phyloP scores from a whole-genome alignment of 352 stramenopile genomes.

The Phytophthora meadii region DNA sequence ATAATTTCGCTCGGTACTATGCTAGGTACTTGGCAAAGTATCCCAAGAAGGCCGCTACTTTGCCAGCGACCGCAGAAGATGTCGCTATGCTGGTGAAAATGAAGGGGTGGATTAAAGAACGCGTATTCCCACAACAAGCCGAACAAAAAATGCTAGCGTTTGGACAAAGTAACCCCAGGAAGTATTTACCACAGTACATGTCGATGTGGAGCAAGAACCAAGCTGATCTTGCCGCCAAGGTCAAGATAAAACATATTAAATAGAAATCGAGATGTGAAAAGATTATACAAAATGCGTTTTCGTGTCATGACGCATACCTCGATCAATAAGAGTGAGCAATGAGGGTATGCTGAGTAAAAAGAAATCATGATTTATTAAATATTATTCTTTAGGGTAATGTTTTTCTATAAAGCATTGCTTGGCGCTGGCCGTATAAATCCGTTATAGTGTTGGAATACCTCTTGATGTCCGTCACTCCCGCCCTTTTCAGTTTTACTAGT shows the following conservation, averaged over 20 bases:
- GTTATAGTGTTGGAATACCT: not conserved
- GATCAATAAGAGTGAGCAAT: too few relatives aligned
- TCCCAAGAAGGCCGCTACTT: conserved; percentile 2
- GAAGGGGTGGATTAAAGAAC: conserved; percentile 6
- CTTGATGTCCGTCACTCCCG: not conserved
- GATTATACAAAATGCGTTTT: too few relatives aligned
- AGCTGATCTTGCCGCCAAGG: conserved; percentile 1
- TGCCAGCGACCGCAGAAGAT: conserved; percentile 13
- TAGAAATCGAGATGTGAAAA: too few relatives aligned
- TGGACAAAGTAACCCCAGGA: not conserved
- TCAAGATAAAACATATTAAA: conserved; percentile 3
- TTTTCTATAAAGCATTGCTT: conserved; percentile 4
- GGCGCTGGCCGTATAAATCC: conserved; percentile 1
- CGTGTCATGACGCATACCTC: too few relatives aligned
- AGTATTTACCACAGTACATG: conserved; percentile 6
- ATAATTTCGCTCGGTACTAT: conserved; percentile 3
- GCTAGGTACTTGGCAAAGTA: conserved; percentile 13
- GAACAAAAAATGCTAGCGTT: not conserved
- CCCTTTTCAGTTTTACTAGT: not conserved
- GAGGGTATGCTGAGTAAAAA: too few relatives aligned
- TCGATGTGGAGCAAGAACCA: conserved; percentile 3
- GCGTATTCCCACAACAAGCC: conserved; percentile 3
- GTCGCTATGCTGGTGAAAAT: conserved; percentile 4
- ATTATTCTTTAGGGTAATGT: conserved; percentile 2
- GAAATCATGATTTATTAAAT: too few relatives aligned